These are phyloP conservation scores for Sporormia fimetaria DNA, from an alignment of 495 filamentous ascomycete genomes.

Conservation along the genomic window DNA sequence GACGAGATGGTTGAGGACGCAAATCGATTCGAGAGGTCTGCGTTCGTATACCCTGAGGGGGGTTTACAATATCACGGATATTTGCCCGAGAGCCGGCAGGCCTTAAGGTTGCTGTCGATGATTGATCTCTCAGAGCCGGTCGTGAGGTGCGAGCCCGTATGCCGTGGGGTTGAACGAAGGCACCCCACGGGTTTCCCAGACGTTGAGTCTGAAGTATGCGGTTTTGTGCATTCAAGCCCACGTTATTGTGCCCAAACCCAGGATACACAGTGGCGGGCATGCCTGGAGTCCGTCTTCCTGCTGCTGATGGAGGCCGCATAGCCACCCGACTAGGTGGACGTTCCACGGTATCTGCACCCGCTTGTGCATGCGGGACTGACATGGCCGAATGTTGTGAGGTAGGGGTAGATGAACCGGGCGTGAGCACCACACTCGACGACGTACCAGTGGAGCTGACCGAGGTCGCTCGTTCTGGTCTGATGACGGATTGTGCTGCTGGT, in stretches of 20 bases:
- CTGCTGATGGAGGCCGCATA: slow-evolving; percentile 20
- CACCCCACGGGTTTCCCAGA: slow-evolving; percentile 20
- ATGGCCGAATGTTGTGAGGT: slow-evolving; percentile 10
- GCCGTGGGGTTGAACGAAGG: slow-evolving; percentile 18
- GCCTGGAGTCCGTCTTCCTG: slow-evolving; percentile 16
- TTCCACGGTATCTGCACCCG: slow-evolving; percentile 20
- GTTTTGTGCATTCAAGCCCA: slow-evolving; percentile 21
- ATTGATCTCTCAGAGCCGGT: slow-evolving; percentile 24
- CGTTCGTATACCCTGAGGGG: slow-evolving; percentile 10
- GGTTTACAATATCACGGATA: slow-evolving; percentile 11
- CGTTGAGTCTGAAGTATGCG: slow-evolving; percentile 16
- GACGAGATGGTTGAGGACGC: slow-evolving; percentile 22
- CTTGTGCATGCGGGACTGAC: slow-evolving; percentile 9
- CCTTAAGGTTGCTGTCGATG: slow-evolving; percentile 26
- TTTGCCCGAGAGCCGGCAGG: slow-evolving; percentile 21
- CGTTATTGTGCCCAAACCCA: slow-evolving; percentile 8
- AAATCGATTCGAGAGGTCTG: slow-evolving; percentile 23
- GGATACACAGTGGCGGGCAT: slow-evolving; percentile 15
- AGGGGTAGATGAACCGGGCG: slow-evolving; percentile 10
- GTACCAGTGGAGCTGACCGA: slow-evolving; percentile 11
- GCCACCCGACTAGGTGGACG: slow-evolving; percentile 20
- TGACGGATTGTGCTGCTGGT: not conserved
- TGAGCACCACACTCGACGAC: slow-evolving; percentile 5
- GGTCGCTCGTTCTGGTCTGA: slow-evolving; percentile 8
- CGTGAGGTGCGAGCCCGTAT: slow-evolving; percentile 23